Percentiles rank a stretch among this genome's conserved stretches.
Evolutionary conservation across 345 rosid species (phyloP).

Genomic region (Acer saccharum): DNA sequence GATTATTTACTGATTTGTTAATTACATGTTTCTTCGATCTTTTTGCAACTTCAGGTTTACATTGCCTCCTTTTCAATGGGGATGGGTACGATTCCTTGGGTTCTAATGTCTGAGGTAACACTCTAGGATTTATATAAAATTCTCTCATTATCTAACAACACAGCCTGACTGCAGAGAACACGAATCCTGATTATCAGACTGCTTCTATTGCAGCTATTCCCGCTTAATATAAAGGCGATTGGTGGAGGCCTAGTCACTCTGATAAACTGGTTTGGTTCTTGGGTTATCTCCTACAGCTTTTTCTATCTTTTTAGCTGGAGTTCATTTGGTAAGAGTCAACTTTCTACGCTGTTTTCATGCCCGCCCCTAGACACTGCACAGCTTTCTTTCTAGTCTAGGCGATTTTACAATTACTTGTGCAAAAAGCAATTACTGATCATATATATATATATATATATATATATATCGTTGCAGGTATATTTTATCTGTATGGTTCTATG

Average conservation of each 20-base stretch:
- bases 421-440: background rate
- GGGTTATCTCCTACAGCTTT: conserved; percentile 47
- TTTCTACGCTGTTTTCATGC: background rate
- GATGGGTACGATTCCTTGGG: conserved; percentile 34
- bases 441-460: too few species aligned
- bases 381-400: background rate
- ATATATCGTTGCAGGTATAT: conserved; percentile 33
- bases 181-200: background rate
- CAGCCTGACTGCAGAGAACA: background rate
- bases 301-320: conserved; percentile 47
- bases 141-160: too few species aligned
- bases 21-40: too few species aligned
- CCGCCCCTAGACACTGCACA: too few species aligned
- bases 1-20: background rate
- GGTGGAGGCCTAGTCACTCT: conserved; percentile 50
- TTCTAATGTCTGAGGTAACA: conserved; percentile 38
- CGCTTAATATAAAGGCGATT: conserved; percentile 46
- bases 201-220: conserved; percentile 38
- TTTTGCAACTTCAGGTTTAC: conserved; percentile 23
- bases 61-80: conserved; percentile 28
- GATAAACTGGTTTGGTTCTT: conserved; percentile 41
- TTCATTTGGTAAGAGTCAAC: conserved; percentile 27
- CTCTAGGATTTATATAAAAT: too few species aligned
- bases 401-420: background rate
- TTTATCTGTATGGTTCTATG: conserved; percentile 38